phyloP scores from a whole-genome alignment of 768 basidiomycete genomes.

The Tricholoma matsutake region DNA sequence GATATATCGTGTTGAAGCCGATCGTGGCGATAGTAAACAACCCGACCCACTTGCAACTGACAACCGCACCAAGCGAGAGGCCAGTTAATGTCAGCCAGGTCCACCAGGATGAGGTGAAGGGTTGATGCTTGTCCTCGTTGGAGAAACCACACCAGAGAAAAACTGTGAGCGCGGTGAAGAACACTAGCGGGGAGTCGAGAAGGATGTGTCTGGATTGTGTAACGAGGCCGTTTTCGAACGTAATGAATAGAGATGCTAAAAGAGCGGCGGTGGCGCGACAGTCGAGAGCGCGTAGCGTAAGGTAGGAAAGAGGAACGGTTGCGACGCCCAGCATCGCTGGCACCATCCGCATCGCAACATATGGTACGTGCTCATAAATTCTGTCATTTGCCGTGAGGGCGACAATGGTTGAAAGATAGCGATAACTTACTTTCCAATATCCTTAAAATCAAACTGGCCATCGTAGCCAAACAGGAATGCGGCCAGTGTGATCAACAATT shows the following conservation, averaged over 20 bases:
- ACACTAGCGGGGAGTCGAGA: constrained; percentile 96
- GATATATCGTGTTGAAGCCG: constrained; percentile 78
- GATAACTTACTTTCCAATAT: constrained; percentile 84
- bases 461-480: constrained; percentile 86
- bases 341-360: constrained; percentile 96
- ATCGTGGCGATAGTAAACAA: constrained; percentile 96
- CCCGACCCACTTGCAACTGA: constrained; percentile 97
- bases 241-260: constrained; percentile 86
- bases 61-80: constrained; percentile 86
- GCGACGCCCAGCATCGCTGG: constrained; percentile 87
- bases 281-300: constrained; percentile 90
- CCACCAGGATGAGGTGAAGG: constrained; percentile 92
- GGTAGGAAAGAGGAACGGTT: constrained; percentile 87
- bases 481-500: constrained; percentile 89
- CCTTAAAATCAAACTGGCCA: constrained; percentile 95
- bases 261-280: constrained; percentile 91
- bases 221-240: constrained; percentile 94
- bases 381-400: constrained; percentile 34
- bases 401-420: not conserved
- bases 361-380: constrained; percentile 84
- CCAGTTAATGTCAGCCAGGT: constrained; percentile 86
- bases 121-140: constrained; percentile 82
- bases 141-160: constrained; percentile 90
- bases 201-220: constrained; percentile 97
- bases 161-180: constrained; percentile 90